Evolutionary conservation across 495 filamentous ascomycete genomes (phyloP), one percentile per base, ranked within the genome.

Genomic region (Xylaria nigripes): DNA sequence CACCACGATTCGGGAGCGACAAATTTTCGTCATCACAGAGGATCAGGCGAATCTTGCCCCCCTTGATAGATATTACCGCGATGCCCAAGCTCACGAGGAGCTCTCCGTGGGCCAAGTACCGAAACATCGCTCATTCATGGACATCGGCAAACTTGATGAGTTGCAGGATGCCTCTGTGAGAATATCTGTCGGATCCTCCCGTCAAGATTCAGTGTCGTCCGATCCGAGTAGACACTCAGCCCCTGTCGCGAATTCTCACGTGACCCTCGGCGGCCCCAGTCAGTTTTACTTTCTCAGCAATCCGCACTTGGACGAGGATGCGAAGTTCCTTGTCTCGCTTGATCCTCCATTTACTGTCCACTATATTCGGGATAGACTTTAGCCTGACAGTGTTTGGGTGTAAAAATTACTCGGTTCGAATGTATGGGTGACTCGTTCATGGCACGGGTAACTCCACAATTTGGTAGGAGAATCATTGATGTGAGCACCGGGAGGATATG

Each of bases 71-170:
- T 56, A 56, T 29, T 45, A 16, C 7, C 43, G 0, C 34, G 2
- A 56, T 44, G 30, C 24, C 19, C 22, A 56, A 45, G 5, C 25
- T 10, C 15, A 56, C 3, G 53, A 56, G 19, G 46, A 56, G 46
- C 19, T 56, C 15, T 25, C 29, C 34, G 9, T 56, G 8, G 53
- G 53, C 29, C 25, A 36, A 21, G 15, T 23, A 41, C 22, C 22
- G n/a, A 16, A 22, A 2, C 16, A 2, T 15, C 23, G 13, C 16
- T 42, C 34, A 6, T 9, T 48, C 21, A 19, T 1, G 23, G 38
- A 25, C 6, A 46, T 50, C 15, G n/a, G 2, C 25, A 18, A 25
- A 22, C 25, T 45, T 19, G 22, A 25, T 13, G 13, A 16, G n/a
- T 48, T 29, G 21, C 24, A 42, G 6, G 19, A 23, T 41, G 24